phyloP scores from a whole-genome alignment of 2,329 filamentous ascomycete species.

The Arthrobotrys iridis region DNA sequence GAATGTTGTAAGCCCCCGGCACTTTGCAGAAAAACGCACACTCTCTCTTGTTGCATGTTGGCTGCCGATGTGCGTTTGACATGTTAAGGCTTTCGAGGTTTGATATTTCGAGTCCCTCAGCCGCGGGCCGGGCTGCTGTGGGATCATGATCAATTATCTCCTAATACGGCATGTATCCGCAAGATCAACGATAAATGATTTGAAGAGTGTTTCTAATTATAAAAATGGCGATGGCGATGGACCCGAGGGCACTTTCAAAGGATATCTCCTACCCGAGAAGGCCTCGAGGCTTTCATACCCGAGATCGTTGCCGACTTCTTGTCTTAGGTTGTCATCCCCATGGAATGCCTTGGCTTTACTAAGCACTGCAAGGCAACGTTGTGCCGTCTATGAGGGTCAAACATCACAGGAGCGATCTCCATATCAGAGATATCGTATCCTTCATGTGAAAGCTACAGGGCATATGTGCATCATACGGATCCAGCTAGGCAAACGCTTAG shows the following conservation, averaged over 20 bases:
- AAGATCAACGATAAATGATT: not conserved
- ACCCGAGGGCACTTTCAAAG: not conserved
- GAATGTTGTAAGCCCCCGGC: slow-evolving; percentile 23
- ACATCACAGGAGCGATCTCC: not conserved
- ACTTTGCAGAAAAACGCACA: slow-evolving; percentile 18
- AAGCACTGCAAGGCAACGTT: slow-evolving; percentile 37
- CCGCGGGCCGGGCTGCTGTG: slow-evolving; percentile 7
- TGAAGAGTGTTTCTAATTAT: slow-evolving; percentile 30
- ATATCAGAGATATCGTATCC: not conserved
- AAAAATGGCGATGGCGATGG: slow-evolving; percentile 5
- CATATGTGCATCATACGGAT: not conserved
- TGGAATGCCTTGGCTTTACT: slow-evolving; percentile 31
- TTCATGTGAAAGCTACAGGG: not conserved
- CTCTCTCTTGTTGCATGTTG: slow-evolving; percentile 1
- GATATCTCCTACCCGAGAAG: slow-evolving; percentile 1
- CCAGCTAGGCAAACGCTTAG: slow-evolving; percentile 14
- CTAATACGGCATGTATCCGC: slow-evolving; percentile 12
- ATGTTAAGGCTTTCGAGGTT: not conserved
- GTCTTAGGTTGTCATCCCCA: slow-evolving; percentile 33
- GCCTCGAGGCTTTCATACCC: slow-evolving; percentile 4
- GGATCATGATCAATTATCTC: not conserved
- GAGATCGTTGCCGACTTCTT: slow-evolving; percentile 16
- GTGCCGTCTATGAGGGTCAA: slow-evolving; percentile 22
- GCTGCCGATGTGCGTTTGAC: not conserved
- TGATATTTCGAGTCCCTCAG: slow-evolving; percentile 15